Percentiles rank a stretch among this genome's conserved stretches.
phyloP scores from a whole-genome alignment of 805 yeast species.

The Yamadazyma nakazawae region DNA sequence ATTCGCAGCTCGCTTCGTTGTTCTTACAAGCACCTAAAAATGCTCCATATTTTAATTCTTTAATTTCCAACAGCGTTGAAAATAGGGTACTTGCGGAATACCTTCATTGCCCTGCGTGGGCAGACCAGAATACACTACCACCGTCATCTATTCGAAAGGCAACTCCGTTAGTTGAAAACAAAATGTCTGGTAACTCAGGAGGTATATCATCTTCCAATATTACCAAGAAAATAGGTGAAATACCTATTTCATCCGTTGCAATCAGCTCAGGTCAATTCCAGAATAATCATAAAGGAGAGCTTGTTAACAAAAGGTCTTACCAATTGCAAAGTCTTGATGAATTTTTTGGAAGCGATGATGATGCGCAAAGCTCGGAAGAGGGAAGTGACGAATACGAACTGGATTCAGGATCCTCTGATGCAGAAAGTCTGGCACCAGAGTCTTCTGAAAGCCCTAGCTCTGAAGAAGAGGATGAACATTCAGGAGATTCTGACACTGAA shows the following conservation, averaged over 20 bases:
- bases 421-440: background rate
- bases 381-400: constrained; percentile 4
- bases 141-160: constrained; percentile 30
- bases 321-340: constrained; percentile 82
- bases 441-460: background rate
- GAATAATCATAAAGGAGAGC: background rate
- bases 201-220: constrained; percentile 16
- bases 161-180: constrained; percentile 16
- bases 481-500: background rate
- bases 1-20: constrained; percentile 62
- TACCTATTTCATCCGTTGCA: constrained; percentile 22
- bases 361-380: constrained; percentile 10
- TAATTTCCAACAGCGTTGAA: constrained; percentile 5
- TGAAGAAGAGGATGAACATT: constrained; percentile 1
- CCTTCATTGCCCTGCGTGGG: constrained; percentile 45
- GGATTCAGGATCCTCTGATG: background rate
- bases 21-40: constrained; percentile 78
- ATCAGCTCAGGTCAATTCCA: constrained; percentile 21
- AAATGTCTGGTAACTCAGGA: constrained; percentile 6
- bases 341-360: constrained; percentile 52
- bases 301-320: constrained; percentile 28
- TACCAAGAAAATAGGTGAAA: constrained; percentile 14
- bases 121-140: constrained; percentile 28
- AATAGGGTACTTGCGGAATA: constrained; percentile 17
- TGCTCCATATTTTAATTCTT: constrained; percentile 42